phyloP scores from a whole-genome alignment of 768 basidiomycete genomes.

The Thelephora ganbajun region DNA sequence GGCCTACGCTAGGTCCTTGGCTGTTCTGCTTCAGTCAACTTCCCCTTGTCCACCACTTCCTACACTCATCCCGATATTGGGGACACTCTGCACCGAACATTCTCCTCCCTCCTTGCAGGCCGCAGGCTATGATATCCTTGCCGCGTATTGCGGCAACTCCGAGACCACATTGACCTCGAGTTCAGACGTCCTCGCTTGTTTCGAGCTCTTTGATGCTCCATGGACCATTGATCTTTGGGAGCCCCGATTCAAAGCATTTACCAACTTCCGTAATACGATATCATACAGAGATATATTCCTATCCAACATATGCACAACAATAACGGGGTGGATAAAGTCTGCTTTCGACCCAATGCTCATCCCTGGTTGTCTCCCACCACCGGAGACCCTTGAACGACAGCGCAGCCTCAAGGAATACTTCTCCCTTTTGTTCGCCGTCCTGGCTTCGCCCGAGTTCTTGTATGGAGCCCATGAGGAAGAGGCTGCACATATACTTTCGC shows the following conservation, averaged over 20 bases:
- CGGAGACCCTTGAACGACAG: constrained; percentile 45
- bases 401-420: constrained; percentile 49
- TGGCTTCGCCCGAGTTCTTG: constrained; percentile 36
- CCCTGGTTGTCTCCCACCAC: constrained; percentile 19
- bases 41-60: constrained; percentile 43
- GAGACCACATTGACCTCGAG: constrained; percentile 33
- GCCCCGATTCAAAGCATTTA: constrained; percentile 50
- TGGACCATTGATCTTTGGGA: constrained; percentile 68
- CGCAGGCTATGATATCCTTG: constrained; percentile 58
- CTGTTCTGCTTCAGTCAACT: constrained; percentile 29
- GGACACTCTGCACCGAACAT: constrained; percentile 39
- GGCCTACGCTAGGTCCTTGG: constrained; percentile 46
- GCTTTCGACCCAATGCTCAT: constrained; percentile 38
- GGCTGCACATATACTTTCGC: constrained; percentile 39
- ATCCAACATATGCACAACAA: constrained; percentile 33
- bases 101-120: constrained; percentile 46
- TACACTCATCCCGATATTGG: constrained; percentile 44
- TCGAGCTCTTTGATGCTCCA: constrained; percentile 43
- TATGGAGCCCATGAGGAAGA: constrained; percentile 49
- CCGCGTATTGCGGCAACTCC: constrained; percentile 52
- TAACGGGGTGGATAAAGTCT: constrained; percentile 53
- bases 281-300: constrained; percentile 54
- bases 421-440: constrained; percentile 36
- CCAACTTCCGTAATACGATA: constrained; percentile 48
- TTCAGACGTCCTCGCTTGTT: constrained; percentile 47